phyloP scores from a whole-genome alignment of 192 early-diverging fungal genomes.

The Chytriomyces sp. region DNA sequence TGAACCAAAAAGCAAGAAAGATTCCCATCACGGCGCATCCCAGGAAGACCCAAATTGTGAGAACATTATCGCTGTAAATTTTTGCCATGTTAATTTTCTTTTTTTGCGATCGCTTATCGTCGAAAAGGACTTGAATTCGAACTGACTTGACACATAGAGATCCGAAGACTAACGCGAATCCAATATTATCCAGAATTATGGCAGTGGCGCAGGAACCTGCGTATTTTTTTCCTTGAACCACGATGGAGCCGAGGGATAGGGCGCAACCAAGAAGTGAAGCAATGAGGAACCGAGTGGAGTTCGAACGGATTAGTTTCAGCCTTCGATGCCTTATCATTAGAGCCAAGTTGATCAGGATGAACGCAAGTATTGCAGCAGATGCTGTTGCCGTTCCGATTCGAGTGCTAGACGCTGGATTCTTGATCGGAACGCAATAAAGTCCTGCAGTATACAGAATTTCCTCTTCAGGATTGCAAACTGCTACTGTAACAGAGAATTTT shows the following conservation, averaged over 20 bases:
- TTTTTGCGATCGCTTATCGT: conserved; percentile 5
- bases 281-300: background rate
- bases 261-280: background rate
- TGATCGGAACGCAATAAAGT: background rate
- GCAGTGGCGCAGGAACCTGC: background rate
- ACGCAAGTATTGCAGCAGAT: background rate
- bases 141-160: conserved; percentile 21
- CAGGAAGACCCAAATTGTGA: background rate
- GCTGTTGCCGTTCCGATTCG: background rate
- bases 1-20: conserved; percentile 1
- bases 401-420: background rate
- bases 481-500: background rate
- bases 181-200: conserved; percentile 14
- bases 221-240: background rate
- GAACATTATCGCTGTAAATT: background rate
- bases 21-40: background rate
- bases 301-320: conserved; percentile 14
- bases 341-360: background rate
- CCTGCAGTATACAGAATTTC: background rate
- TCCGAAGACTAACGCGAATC: conserved; percentile 24
- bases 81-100: background rate
- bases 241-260: background rate
- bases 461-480: background rate
- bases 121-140: conserved; percentile 4
- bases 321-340: background rate